These are phyloP conservation scores for Capsicum pubescens DNA, from an alignment of 257 asterid species.

Conservation along the genomic window DNA sequence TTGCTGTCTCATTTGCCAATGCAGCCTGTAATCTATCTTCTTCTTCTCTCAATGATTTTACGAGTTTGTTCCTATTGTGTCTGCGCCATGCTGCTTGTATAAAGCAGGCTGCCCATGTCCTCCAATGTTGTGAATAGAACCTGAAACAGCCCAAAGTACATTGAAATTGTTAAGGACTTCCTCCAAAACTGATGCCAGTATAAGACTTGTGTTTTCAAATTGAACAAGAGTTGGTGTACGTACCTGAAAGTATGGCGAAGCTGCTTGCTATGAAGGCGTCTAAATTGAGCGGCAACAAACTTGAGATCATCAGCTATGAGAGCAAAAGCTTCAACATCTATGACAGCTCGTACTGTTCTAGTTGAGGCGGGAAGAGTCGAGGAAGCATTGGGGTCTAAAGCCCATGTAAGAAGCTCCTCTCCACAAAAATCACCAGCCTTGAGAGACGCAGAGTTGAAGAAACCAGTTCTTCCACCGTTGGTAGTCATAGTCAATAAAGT, in stretches of 20 bases:
- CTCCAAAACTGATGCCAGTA: slow-evolving; percentile 51
- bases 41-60: slow-evolving; percentile 49
- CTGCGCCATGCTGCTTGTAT: slow-evolving; percentile 77
- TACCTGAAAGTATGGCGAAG: slow-evolving; percentile 43
- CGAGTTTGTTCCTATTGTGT: slow-evolving; percentile 55
- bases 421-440: slow-evolving; percentile 50
- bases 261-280: slow-evolving; percentile 45
- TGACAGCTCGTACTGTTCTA: slow-evolving; percentile 42
- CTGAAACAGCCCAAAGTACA: slow-evolving; percentile 34
- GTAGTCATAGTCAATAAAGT: slow-evolving; percentile 56
- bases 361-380: slow-evolving; percentile 42
- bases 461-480: slow-evolving; percentile 67
- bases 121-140: slow-evolving; percentile 72
- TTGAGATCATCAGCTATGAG: slow-evolving; percentile 40
- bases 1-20: slow-evolving; percentile 38
- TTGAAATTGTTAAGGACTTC: background rate
- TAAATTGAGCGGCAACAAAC: slow-evolving; percentile 44
- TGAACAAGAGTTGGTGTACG: slow-evolving; percentile 17
- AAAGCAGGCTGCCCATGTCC: slow-evolving; percentile 74
- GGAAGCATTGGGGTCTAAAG: slow-evolving; percentile 41
- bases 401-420: slow-evolving; percentile 49
- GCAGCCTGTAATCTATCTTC: slow-evolving; percentile 50
- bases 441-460: slow-evolving; percentile 58
- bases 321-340: slow-evolving; percentile 43
- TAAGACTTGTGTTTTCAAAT: slow-evolving; percentile 11